A percentile compares a stretch with the other conserved stretches of the same genome.
Conservation (phyloP, 768 basidiomycete genomes). For the Lactarius psammicola region DNA sequence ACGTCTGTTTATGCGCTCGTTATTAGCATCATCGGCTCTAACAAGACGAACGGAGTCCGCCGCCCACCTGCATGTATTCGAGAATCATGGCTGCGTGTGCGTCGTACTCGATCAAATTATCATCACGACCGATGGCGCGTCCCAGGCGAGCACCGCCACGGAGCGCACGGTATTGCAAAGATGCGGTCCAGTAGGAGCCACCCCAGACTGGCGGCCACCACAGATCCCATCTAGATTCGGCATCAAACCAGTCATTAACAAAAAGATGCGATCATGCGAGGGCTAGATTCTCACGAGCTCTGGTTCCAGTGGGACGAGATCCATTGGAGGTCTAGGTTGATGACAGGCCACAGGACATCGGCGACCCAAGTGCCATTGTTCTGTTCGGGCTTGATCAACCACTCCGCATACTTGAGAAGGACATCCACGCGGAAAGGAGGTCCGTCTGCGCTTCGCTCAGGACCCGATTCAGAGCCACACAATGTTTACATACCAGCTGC, state of each 20-base stretch:
- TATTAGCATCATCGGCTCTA: too few species aligned
- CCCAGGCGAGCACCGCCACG: conserved; percentile 25
- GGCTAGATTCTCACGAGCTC: conserved; percentile 14
- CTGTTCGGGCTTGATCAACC: conserved; percentile 21
- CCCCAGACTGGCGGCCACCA: conserved; percentile 27
- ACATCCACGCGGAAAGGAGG: conserved; percentile 17
- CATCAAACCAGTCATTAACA: neutral
- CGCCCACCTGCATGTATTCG: conserved; percentile 23
- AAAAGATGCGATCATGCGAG: neutral
- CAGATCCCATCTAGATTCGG: conserved; percentile 15
- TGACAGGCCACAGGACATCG: conserved; percentile 20
- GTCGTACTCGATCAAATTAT: conserved; percentile 9
- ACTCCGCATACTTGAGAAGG: conserved; percentile 23
- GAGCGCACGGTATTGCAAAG: conserved; percentile 24
- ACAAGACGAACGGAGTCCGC: neutral
- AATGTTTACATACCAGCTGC: conserved; percentile 15
- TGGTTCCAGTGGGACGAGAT: conserved; percentile 21
- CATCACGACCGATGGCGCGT: conserved; percentile 5
- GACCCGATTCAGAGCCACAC: too few species aligned
- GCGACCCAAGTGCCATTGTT: conserved; percentile 22
- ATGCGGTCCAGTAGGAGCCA: conserved; percentile 25
- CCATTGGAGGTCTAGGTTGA: conserved; percentile 28
- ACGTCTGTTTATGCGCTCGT: conserved; percentile 9
- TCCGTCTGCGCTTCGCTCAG: conserved; percentile 14
- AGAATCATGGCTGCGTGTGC: conserved; percentile 18